Evolutionary conservation across 495 filamentous ascomycete species (phyloP).

Genomic region (Apiosordaria backusii): DNA sequence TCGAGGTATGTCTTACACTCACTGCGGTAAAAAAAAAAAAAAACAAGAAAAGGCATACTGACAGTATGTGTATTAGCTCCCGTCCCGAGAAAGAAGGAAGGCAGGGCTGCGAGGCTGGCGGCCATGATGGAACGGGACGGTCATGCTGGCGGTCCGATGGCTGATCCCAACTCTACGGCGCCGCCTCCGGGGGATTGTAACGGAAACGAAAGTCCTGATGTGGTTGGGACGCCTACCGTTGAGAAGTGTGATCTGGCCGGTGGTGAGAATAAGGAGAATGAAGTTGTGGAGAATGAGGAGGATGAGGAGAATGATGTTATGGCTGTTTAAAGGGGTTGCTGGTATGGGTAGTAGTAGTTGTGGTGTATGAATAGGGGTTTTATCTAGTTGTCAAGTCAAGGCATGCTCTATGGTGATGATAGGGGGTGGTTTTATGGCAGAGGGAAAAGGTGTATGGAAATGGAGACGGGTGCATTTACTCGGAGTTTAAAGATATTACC

Average conservation of each 20-base stretch:
- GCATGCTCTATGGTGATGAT: not conserved
- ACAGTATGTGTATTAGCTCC: slow-evolving; percentile 34
- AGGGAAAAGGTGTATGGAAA: too few relatives aligned
- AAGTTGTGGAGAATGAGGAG: not conserved
- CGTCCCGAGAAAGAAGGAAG: slow-evolving; percentile 52
- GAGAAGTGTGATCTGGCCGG: not conserved
- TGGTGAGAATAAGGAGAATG: not conserved
- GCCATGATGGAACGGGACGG: slow-evolving; percentile 43
- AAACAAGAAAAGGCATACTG: not conserved
- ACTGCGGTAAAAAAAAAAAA: not conserved
- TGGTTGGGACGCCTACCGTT: not conserved
- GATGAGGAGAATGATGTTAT: not conserved
- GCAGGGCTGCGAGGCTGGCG: slow-evolving; percentile 45
- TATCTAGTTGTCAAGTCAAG: too few relatives aligned
- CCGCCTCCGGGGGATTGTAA: not conserved
- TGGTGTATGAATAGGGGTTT: not conserved
- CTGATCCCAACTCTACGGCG: slow-evolving; percentile 4
- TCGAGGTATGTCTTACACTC: slow-evolving; percentile 61
- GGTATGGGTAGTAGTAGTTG: not conserved
- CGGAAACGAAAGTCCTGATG: not conserved
- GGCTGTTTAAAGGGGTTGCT: not conserved
- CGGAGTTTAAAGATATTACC: not conserved
- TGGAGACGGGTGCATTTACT: not conserved
- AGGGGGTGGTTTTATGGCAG: too few relatives aligned
- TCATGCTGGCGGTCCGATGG: slow-evolving; percentile 28